Evolutionary conservation across 495 filamentous ascomycete species (phyloP).

Genomic region (Bryoglossum gracile): DNA sequence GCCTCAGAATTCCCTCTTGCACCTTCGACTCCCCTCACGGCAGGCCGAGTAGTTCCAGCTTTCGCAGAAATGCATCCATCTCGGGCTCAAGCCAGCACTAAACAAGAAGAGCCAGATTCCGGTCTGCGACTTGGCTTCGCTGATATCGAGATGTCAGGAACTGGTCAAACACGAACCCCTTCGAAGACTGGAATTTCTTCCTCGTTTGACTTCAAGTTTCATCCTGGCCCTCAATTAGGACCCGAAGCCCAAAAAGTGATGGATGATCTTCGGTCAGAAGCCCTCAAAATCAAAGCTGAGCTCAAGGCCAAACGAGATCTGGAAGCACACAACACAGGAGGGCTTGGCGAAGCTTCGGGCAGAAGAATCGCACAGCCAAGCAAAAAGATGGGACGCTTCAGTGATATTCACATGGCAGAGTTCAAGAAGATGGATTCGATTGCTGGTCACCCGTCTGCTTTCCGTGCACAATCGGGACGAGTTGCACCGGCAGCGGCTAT

Average conservation of each 20-base stretch:
- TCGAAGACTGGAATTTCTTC: slow-evolving; percentile 43
- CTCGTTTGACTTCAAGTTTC: slow-evolving; percentile 69
- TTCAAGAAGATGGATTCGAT: slow-evolving; percentile 98
- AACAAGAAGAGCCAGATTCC: slow-evolving; percentile 58
- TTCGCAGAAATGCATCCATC: slow-evolving; percentile 72
- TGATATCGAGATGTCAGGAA: slow-evolving; percentile 41
- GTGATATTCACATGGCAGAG: slow-evolving; percentile 71
- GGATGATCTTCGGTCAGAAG: slow-evolving; percentile 65
- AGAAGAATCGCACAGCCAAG: slow-evolving; percentile 74
- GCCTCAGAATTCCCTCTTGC: slow-evolving; percentile 13
- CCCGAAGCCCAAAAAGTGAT: slow-evolving; percentile 70
- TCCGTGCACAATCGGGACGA: slow-evolving; percentile 56
- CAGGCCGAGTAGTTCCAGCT: slow-evolving; percentile 39
- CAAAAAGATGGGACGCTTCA: slow-evolving; percentile 70
- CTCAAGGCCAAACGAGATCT: slow-evolving; percentile 48
- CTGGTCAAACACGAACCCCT: slow-evolving; percentile 33
- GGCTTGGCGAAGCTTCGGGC: slow-evolving; percentile 31
- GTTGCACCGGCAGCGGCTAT: slow-evolving; percentile 37
- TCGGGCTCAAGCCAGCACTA: slow-evolving; percentile 63
- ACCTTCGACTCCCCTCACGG: slow-evolving; percentile 23
- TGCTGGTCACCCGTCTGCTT: slow-evolving; percentile 71
- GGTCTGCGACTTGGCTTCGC: slow-evolving; percentile 61
- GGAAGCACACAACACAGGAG: slow-evolving; percentile 32
- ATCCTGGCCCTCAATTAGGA: slow-evolving; percentile 57
- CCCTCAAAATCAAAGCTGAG: slow-evolving; percentile 56